A percentile compares a stretch with the other conserved stretches of the same genome.
phyloP scores from a whole-genome alignment of 352 stramenopile genomes.

The Globisporangium nagaii region DNA sequence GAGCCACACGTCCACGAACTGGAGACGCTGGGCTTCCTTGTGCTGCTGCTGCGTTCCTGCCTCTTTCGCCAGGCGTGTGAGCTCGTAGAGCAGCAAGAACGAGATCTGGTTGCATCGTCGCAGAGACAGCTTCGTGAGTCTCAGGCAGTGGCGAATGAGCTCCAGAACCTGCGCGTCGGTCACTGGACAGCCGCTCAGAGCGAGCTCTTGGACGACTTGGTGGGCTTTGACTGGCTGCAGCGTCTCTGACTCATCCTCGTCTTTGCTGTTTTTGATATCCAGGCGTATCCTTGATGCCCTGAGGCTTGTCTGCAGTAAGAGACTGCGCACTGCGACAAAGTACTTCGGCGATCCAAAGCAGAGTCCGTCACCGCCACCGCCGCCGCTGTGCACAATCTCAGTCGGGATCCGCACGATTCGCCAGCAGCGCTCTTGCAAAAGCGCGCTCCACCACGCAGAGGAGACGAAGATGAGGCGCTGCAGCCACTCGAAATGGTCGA shows the following conservation, averaged over 20 bases:
- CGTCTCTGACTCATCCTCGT: not conserved
- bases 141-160: conserved; percentile 13
- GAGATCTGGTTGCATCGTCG: conserved; percentile 18
- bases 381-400: not conserved
- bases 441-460: conserved; percentile 1
- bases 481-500: conserved; percentile 16
- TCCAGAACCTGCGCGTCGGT: conserved; percentile 21
- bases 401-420: not conserved
- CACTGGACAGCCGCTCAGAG: conserved; percentile 12
- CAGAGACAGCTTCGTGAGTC: conserved; percentile 11
- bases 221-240: not conserved
- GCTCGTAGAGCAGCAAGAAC: conserved; percentile 31
- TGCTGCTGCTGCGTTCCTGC: too few relatives aligned
- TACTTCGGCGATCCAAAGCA: not conserved
- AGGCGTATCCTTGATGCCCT: too few relatives aligned
- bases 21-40: not conserved
- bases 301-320: not conserved
- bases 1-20: conserved; percentile 24
- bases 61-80: conserved; percentile 13
- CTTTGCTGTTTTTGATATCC: too few relatives aligned
- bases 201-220: conserved; percentile 14
- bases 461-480: conserved; percentile 9
- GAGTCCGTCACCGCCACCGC: not conserved
- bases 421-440: conserved; percentile 10
- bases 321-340: not conserved